Percentiles rank a stretch among this genome's conserved stretches.
These are phyloP conservation scores for Nowakowskiella sp. DNA, from an alignment of 192 early-diverging fungal genomes.

Conservation along the genomic window DNA sequence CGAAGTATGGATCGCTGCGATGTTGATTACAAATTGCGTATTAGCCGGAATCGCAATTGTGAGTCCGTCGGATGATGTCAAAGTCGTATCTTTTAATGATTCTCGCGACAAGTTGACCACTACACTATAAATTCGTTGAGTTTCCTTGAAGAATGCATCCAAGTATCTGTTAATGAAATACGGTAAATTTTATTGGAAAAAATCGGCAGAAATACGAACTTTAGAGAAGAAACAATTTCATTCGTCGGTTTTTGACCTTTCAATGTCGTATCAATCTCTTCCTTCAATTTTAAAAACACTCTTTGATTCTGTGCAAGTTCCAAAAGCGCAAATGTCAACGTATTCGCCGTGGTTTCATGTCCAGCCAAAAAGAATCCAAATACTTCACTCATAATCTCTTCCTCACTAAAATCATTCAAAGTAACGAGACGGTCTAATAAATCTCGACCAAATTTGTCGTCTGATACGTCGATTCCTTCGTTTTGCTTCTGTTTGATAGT, in stretches of 20 bases:
- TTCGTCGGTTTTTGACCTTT: too few species aligned
- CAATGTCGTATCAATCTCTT: constrained; percentile 16
- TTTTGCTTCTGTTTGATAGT: too few species aligned
- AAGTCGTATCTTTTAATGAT: constrained; percentile 1
- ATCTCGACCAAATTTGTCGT: too few species aligned
- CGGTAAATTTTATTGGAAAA: too few species aligned
- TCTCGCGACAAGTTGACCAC: constrained; percentile 13
- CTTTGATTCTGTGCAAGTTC: constrained; percentile 14
- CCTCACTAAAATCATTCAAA: constrained; percentile 25
- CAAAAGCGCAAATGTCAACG: constrained; percentile 18
- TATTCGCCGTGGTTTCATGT: constrained; percentile 35
- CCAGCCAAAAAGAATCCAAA: constrained; percentile 37
- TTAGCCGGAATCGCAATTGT: constrained; percentile 13
- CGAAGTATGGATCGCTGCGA: constrained; percentile 24
- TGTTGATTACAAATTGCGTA: constrained; percentile 16
- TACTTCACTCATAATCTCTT: constrained; percentile 34
- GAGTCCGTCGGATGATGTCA: constrained; percentile 19
- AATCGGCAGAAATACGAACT: too few species aligned
- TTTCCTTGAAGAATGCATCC: constrained; percentile 33
- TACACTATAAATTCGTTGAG: constrained; percentile 25
- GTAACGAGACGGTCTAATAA: too few species aligned
- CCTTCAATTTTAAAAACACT: constrained; percentile 5
- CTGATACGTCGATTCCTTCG: too few species aligned
- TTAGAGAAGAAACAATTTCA: too few species aligned
- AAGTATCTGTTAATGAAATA: constrained; percentile 22